A percentile compares a stretch with the other conserved stretches of the same genome.
Conservation (phyloP, 805 yeast species). For the Myxozyma neglecta region DNA sequence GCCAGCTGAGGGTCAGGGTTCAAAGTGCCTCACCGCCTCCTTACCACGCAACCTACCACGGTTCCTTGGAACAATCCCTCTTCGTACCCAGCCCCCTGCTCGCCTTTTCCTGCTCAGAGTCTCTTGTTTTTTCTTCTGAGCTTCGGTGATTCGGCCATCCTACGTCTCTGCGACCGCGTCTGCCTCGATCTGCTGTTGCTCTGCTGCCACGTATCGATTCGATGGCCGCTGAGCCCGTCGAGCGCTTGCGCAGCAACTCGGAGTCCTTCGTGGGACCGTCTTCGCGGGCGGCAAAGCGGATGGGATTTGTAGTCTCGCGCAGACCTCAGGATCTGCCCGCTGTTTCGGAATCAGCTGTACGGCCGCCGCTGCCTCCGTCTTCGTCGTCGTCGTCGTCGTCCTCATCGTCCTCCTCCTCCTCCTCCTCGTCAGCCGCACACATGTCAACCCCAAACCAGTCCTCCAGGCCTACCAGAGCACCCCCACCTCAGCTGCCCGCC, state of each 20-base stretch:
- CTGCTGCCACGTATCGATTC: too few species aligned
- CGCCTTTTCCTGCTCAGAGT: background rate
- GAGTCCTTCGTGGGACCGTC: constrained; percentile 26
- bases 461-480: background rate
- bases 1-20: too few species aligned
- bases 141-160: background rate
- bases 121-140: background rate
- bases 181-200: too few species aligned
- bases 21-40: background rate
- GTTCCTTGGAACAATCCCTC: background rate
- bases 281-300: constrained; percentile 31
- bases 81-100: background rate
- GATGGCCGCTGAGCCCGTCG: constrained; percentile 25
- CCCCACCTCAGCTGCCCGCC: constrained; percentile 12
- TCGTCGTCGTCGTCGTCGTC: background rate
- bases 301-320: constrained; percentile 34
- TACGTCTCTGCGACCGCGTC: too few species aligned
- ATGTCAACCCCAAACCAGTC: background rate
- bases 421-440: background rate
- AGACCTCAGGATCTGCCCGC: constrained; percentile 26
- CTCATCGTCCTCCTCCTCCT: background rate
- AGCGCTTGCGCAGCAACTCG: constrained; percentile 35
- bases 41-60: background rate
- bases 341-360: constrained; percentile 6
- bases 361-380: background rate